A percentile compares a stretch with the other conserved stretches of the same genome.
Evolutionary conservation across 2,329 filamentous ascomycete species (phyloP).

Genomic region (Apiospora aurea): DNA sequence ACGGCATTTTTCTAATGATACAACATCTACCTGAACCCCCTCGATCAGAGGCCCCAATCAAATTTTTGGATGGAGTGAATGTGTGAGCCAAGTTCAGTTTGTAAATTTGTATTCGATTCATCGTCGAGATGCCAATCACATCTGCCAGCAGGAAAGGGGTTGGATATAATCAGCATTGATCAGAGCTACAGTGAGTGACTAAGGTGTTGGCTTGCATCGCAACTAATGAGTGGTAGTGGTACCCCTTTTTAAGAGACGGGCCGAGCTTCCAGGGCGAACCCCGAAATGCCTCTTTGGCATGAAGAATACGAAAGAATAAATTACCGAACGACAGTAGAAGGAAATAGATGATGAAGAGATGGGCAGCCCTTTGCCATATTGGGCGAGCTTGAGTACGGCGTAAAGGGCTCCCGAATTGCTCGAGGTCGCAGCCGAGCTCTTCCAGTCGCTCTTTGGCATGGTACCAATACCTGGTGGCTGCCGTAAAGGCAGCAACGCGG

Average conservation of each 20-base stretch:
- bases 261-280: background rate
- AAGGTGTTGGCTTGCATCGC: background rate
- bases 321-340: background rate
- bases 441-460: background rate
- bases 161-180: background rate
- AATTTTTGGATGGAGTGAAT: background rate
- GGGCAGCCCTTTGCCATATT: background rate
- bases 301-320: background rate
- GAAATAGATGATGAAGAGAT: background rate
- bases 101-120: background rate
- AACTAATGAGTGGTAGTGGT: background rate
- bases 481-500: background rate
- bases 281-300: background rate
- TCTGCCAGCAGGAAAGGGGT: background rate
- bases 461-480: background rate
- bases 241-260: background rate
- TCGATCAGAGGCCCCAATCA: background rate
- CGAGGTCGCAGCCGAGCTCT: background rate
- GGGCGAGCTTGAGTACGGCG: too few species aligned
- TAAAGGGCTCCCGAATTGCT: background rate
- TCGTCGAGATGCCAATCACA: background rate
- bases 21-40: background rate
- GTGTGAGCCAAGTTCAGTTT: background rate
- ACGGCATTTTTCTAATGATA: conserved; percentile 1
- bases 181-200: background rate